phyloP scores from a whole-genome alignment of 2,329 filamentous ascomycete genomes.

The Colletotrichum cuscutae region DNA sequence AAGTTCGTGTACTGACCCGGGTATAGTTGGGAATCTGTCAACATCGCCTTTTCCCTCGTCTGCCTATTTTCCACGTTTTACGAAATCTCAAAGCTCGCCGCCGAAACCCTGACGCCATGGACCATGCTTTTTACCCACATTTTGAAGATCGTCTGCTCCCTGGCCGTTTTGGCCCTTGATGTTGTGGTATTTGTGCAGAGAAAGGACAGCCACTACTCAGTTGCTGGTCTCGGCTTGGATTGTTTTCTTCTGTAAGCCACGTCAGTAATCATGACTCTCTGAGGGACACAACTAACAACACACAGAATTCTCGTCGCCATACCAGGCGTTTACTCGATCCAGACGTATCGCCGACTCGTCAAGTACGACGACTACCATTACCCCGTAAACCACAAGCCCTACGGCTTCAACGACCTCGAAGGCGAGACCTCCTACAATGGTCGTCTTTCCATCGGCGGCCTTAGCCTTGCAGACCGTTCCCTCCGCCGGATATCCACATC shows the following conservation, averaged over 20 bases:
- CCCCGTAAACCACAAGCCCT: slow-evolving; percentile 60
- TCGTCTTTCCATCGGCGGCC: slow-evolving; percentile 32
- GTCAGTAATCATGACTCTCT: not conserved
- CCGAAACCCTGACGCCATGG: slow-evolving; percentile 64
- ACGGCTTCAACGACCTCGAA: slow-evolving; percentile 51
- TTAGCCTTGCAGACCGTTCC: slow-evolving; percentile 24
- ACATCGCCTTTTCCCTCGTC: slow-evolving; percentile 60
- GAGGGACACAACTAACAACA: not conserved
- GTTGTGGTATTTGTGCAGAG: slow-evolving; percentile 59
- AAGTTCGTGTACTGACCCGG: slow-evolving; percentile 13
- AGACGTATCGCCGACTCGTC: slow-evolving; percentile 58
- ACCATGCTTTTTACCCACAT: slow-evolving; percentile 63
- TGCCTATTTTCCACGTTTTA: slow-evolving; percentile 58
- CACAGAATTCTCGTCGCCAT: slow-evolving; percentile 53
- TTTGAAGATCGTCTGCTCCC: slow-evolving; percentile 59
- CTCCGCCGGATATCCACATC: slow-evolving; percentile 35
- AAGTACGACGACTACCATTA: slow-evolving; percentile 62
- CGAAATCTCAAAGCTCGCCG: slow-evolving; percentile 57
- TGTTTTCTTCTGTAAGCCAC: slow-evolving; percentile 57
- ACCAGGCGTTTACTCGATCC: slow-evolving; percentile 57
- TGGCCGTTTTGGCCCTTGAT: slow-evolving; percentile 61
- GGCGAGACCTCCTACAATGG: slow-evolving; percentile 29
- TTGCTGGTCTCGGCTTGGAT: slow-evolving; percentile 60
- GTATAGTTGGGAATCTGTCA: slow-evolving; percentile 63
- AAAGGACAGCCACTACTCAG: slow-evolving; percentile 58